phyloP scores from a whole-genome alignment of 352 stramenopile species.

The Globisporangium polare region DNA sequence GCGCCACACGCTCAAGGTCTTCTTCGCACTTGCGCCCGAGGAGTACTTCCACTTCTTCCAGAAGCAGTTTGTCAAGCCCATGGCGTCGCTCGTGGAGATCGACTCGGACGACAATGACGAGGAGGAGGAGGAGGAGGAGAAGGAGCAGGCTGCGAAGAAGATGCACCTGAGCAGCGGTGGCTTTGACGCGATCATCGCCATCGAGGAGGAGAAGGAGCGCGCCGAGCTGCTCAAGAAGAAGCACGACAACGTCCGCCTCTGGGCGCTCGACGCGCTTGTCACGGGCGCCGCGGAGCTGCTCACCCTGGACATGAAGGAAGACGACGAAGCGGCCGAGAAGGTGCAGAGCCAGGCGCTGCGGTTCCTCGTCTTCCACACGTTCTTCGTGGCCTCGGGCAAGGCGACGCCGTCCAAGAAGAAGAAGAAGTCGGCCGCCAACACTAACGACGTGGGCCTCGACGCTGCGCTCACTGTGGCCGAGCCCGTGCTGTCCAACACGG shows the following conservation, averaged over 20 bases:
- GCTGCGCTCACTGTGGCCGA: slow-evolving; percentile 15
- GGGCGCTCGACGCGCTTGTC: slow-evolving; percentile 67
- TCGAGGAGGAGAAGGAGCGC: slow-evolving; percentile 81
- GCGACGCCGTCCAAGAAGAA: slow-evolving; percentile 43
- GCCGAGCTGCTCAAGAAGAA: slow-evolving; percentile 45
- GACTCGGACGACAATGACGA: slow-evolving; percentile 31
- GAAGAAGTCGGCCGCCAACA: slow-evolving; percentile 39
- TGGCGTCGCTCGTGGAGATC: slow-evolving; percentile 50
- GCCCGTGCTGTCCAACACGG: slow-evolving; percentile 44
- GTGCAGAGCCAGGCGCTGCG: slow-evolving; percentile 43
- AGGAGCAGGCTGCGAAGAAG: slow-evolving; percentile 26
- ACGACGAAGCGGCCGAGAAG: slow-evolving; percentile 13
- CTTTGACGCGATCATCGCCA: slow-evolving; percentile 64
- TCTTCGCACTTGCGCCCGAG: slow-evolving; percentile 36
- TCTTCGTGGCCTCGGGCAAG: slow-evolving; percentile 39
- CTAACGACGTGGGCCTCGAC: slow-evolving; percentile 26
- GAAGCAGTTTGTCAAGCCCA: slow-evolving; percentile 60
- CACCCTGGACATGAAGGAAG: slow-evolving; percentile 21
- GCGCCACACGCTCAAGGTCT: slow-evolving; percentile 58
- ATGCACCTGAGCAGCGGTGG: slow-evolving; percentile 37
- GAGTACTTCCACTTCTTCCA: slow-evolving; percentile 77
- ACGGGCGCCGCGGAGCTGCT: slow-evolving; percentile 39
- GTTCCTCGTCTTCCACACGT: slow-evolving; percentile 71
- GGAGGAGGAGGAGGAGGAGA: slow-evolving; percentile 29
- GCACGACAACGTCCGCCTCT: slow-evolving; percentile 62